Evolutionary conservation across 768 basidiomycete genomes (phyloP).

Genomic region (Rhodotorula diobovata): DNA sequence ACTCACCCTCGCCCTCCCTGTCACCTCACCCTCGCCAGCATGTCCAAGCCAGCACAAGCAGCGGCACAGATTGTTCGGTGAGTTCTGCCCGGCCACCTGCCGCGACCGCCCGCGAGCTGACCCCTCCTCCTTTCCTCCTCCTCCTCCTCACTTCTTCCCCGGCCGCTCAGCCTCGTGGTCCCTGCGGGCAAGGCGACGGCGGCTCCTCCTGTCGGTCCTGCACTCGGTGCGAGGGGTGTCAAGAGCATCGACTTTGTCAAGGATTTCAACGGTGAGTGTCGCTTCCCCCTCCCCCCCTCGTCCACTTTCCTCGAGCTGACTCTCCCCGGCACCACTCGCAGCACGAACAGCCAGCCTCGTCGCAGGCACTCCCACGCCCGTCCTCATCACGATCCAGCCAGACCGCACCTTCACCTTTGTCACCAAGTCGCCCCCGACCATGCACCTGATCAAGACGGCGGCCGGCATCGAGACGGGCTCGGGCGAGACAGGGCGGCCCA

Average conservation of each 20-base stretch:
- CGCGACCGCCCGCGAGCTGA: not conserved
- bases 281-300: not conserved
- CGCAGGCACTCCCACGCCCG: conserved; percentile 80
- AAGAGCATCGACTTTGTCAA: conserved; percentile 99
- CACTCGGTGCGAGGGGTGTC: conserved; percentile 93
- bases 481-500: conserved; percentile 59
- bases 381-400: conserved; percentile 85
- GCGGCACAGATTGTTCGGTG: conserved; percentile 26
- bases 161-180: conserved; percentile 69
- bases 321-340: not conserved
- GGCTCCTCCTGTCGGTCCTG: conserved; percentile 92
- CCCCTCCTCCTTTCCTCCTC: not conserved
- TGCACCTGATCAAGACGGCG: conserved; percentile 85
- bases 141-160: not conserved
- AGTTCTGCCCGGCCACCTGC: not conserved
- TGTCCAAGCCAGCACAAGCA: conserved; percentile 26
- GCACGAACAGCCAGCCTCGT: conserved; percentile 86
- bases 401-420: conserved; percentile 92
- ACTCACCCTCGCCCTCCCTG: no score
- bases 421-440: conserved; percentile 79
- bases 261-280: conserved; percentile 76
- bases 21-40: not conserved
- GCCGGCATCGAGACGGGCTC: conserved; percentile 87
- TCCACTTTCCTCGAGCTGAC: not conserved
- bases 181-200: conserved; percentile 93